Base-by-base conservation (phyloP, 345 rosid species). In the Cardiospermum halicacabum region DNA sequence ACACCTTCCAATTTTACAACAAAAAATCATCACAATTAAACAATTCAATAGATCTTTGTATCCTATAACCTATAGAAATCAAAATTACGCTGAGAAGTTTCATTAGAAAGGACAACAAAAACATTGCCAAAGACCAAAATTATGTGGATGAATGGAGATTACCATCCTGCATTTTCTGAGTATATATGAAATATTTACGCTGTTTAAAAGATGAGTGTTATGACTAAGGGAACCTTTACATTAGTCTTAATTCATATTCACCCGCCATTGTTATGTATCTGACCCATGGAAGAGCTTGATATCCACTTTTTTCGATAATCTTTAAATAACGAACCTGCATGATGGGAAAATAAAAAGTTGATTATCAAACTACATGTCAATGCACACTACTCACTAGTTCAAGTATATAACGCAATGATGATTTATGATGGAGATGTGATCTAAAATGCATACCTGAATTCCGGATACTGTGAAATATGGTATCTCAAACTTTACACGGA, bases 381-480 rank as follows among this genome's bases (percentile, higher is more conserved):
- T 18, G 6, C 24, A 28, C 15, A 53, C 11, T 6, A 26, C 57
- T n/a, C 32, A 27, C 36, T 18, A 61, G 12, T 30, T n/a, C 3
- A 47, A 11, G 28, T 45, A 28, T 45, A 21, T 12, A 18, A 47
- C 42, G 28, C 5, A 5, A 62, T 3, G 37, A 18, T 2, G 18
- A 25, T 30, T 22, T 26, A 13, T 39, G 1, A 49, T 55, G 53
- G 48, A 39, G 19, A 34, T 11, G 12, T 3, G 37, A 24, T 36
- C 18, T 39, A 39, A 32, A 40, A 56, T 15, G 60, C 66, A 37
- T 51, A 87, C 93, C 93, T 87, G 93, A 65, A 87, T 82, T 58
- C 96, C 96, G 11, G 92, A 89, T 58, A 89, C 89, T 2, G 92
- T 89, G 71, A 89, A 89, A 75, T 89, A 89, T 12, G 96, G 96